Conservation (phyloP, 257 asterid species). For the Misopates orontium region DNA sequence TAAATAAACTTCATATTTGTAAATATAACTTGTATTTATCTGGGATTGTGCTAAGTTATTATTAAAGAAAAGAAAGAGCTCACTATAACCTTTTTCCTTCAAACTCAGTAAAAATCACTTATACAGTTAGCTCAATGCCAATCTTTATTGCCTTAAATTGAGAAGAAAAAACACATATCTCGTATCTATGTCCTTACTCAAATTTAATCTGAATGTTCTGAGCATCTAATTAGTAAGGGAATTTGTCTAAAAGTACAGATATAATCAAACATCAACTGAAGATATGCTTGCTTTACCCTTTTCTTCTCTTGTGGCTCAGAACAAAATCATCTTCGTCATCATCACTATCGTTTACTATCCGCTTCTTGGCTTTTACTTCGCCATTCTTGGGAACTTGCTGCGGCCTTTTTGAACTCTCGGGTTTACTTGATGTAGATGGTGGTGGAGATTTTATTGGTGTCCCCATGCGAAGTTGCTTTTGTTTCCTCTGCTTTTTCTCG, state of each 20-base stretch:
- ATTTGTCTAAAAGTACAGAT: too few species aligned
- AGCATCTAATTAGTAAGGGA: too few species aligned
- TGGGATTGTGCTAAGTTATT: too few species aligned
- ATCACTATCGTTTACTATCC: conserved; percentile 47
- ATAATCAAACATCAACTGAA: neutral
- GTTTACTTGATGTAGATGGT: conserved; percentile 38
- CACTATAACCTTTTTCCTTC: conserved; percentile 2
- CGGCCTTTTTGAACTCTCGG: conserved; percentile 59
- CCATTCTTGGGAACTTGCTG: conserved; percentile 56
- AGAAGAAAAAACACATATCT: conserved; percentile 27
- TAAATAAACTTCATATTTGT: neutral
- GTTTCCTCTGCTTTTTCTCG: conserved; percentile 87
- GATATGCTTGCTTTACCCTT: conserved; percentile 37
- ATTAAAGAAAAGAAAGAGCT: neutral
- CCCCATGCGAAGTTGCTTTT: conserved; percentile 65
- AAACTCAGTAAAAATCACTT: conserved; percentile 4
- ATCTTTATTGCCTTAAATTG: conserved; percentile 26
- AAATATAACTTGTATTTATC: too few species aligned
- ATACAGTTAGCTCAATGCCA: conserved; percentile 5
- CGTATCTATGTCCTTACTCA: neutral
- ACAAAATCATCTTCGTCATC: conserved; percentile 56
- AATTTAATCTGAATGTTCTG: too few species aligned
- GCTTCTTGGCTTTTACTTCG: conserved; percentile 61
- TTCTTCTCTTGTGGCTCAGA: conserved; percentile 68
- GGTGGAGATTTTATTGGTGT: conserved; percentile 73